phyloP scores from a whole-genome alignment of 2,329 filamentous ascomycete genomes.

The Lasiodiplodia sp. region DNA sequence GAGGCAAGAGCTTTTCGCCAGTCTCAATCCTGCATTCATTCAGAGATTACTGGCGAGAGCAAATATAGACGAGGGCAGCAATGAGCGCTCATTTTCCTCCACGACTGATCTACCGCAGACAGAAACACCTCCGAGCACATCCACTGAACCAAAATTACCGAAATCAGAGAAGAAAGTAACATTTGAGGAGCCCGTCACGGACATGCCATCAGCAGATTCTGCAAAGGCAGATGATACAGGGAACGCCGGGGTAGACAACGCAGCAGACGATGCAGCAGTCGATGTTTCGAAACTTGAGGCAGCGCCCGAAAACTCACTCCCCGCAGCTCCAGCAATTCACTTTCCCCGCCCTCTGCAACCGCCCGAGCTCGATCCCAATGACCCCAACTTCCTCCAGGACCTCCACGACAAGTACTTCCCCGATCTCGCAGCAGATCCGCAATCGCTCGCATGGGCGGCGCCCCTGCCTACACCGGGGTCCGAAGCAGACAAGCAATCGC shows the following conservation, averaged over 20 bases:
- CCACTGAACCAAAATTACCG: slow-evolving; percentile 27
- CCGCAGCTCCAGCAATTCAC: slow-evolving; percentile 55
- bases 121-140: neutral
- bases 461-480: slow-evolving; percentile 69
- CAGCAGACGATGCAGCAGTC: slow-evolving; percentile 5
- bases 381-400: slow-evolving; percentile 81
- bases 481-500: slow-evolving; percentile 70
- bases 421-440: slow-evolving; percentile 81
- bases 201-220: neutral
- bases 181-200: slow-evolving; percentile 34
- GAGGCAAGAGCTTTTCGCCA: slow-evolving; percentile 79
- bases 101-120: slow-evolving; percentile 33
- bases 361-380: slow-evolving; percentile 82
- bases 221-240: slow-evolving; percentile 10
- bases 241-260: neutral
- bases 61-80: slow-evolving; percentile 72
- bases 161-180: slow-evolving; percentile 44
- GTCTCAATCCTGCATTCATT: slow-evolving; percentile 76
- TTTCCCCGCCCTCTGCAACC: slow-evolving; percentile 64
- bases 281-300: neutral
- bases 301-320: slow-evolving; percentile 1
- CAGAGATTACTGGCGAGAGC: slow-evolving; percentile 78
- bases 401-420: slow-evolving; percentile 96
- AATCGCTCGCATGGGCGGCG: slow-evolving; percentile 89
- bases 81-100: slow-evolving; percentile 41